These are phyloP conservation scores for Allium fistulosum DNA, from an alignment of 106 monocot genomes.

Conservation along the genomic window DNA sequence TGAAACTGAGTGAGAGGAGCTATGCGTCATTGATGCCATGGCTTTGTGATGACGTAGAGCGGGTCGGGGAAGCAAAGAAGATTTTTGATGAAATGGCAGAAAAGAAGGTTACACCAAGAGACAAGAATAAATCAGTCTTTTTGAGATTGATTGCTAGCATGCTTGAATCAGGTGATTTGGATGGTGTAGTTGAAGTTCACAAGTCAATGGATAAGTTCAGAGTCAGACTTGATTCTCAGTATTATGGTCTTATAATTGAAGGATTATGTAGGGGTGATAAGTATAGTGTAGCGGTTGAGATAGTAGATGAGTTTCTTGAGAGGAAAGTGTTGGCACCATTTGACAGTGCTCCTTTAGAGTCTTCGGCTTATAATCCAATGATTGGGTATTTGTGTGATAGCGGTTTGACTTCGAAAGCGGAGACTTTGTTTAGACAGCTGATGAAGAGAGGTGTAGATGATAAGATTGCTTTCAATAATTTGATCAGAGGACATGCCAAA, in stretches of 20 bases:
- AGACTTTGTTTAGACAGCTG: constrained; percentile 78
- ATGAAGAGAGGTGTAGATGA: constrained; percentile 98
- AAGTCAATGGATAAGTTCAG: constrained; percentile 34
- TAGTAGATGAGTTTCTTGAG: constrained; percentile 66
- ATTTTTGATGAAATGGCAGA: constrained; percentile 73
- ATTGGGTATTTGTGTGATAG: constrained; percentile 61
- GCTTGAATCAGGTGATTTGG: constrained; percentile 45
- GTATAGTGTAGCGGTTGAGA: constrained; percentile 37
- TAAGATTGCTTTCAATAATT: constrained; percentile 54
- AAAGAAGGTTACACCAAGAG: constrained; percentile 48
- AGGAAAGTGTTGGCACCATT: constrained; percentile 42
- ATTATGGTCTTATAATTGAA: constrained; percentile 66
- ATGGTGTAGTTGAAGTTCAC: constrained; percentile 57
- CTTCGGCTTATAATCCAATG: constrained; percentile 67
- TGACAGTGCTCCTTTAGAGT: constrained; percentile 28
- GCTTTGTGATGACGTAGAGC: constrained; percentile 51
- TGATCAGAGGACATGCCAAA: constrained; percentile 72
- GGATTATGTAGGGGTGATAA: constrained; percentile 49
- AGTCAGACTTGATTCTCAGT: constrained; percentile 26
- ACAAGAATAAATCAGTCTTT: constrained; percentile 64
- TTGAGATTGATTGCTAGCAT: constrained; percentile 53
- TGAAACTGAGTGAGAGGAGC: constrained; percentile 51
- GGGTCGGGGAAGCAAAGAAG: constrained; percentile 40
- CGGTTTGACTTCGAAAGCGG: constrained; percentile 61
- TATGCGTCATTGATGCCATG: constrained; percentile 77